phyloP scores from a whole-genome alignment of 331 rosid species.

The Dryas integrifolia region DNA sequence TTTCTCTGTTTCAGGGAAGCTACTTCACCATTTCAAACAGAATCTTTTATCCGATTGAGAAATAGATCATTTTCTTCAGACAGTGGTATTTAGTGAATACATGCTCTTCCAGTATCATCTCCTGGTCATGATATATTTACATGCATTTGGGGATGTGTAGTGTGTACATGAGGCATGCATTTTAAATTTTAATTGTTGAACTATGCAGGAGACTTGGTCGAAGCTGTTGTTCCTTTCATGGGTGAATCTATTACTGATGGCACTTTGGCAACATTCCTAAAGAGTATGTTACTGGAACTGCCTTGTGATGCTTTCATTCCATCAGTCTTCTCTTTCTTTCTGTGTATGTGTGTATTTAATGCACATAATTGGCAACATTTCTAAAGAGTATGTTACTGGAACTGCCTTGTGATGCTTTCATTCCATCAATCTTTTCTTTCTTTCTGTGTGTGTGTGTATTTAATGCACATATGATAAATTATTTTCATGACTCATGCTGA shows the following conservation, averaged over 20 bases:
- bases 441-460: constrained; percentile 5
- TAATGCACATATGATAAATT: background rate
- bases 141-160: background rate
- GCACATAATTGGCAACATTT: constrained; percentile 35
- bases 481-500: constrained; percentile 5
- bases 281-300: constrained; percentile 41
- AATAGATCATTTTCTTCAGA: constrained; percentile 41
- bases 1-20: constrained; percentile 28
- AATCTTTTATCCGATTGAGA: constrained; percentile 10
- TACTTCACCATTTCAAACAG: constrained; percentile 16
- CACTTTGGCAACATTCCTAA: constrained; percentile 52
- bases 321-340: background rate
- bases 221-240: constrained; percentile 65
- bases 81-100: constrained; percentile 29
- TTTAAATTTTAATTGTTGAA: background rate
- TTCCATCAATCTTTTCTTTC: background rate
- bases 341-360: background rate
- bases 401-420: constrained; percentile 5
- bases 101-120: background rate
- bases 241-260: constrained; percentile 68
- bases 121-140: background rate
- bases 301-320: constrained; percentile 1
- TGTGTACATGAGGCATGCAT: background rate
- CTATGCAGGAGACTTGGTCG: constrained; percentile 49
- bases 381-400: constrained; percentile 47